Evolutionary conservation across 441 rosid species (phyloP).

Genomic region (Populus hybrid): DNA sequence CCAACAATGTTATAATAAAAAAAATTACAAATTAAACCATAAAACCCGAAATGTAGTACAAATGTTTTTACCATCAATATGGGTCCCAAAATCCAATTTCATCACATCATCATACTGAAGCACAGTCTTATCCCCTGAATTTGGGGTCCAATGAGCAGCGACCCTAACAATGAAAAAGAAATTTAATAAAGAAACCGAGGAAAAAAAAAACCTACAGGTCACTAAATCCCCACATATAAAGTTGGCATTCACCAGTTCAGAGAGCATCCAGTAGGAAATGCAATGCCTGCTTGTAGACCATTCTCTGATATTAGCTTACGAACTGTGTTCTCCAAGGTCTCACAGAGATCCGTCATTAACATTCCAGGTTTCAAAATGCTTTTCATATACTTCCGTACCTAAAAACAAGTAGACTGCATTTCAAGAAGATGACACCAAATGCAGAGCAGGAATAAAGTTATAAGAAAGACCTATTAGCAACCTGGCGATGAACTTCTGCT

Average conservation of each 20-base stretch:
- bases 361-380: conserved; percentile 85
- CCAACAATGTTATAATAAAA: not conserved
- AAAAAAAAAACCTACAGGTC: conserved; percentile 6
- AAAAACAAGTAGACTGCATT: conserved; percentile 17
- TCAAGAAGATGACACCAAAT: conserved; percentile 14
- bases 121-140: conserved; percentile 91
- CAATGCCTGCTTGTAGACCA: conserved; percentile 96
- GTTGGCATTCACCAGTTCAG: conserved; percentile 61
- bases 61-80: conserved; percentile 66
- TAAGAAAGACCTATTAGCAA: conserved; percentile 17
- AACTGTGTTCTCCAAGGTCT: conserved; percentile 84
- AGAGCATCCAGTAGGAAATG: conserved; percentile 99
- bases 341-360: conserved; percentile 94
- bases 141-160: conserved; percentile 99
- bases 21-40: not conserved
- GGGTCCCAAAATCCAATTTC: conserved; percentile 98
- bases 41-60: not conserved
- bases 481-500: conserved; percentile 99
- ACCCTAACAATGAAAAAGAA: conserved; percentile 48
- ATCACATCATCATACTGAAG: conserved; percentile 97
- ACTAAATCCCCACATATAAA: conserved; percentile 2
- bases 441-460: not conserved
- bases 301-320: conserved; percentile 87
- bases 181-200: conserved; percentile 9
- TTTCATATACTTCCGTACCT: conserved; percentile 85